These are phyloP conservation scores for Drechslera avenae DNA, from an alignment of 2,329 filamentous ascomycete species.

Conservation along the genomic window DNA sequence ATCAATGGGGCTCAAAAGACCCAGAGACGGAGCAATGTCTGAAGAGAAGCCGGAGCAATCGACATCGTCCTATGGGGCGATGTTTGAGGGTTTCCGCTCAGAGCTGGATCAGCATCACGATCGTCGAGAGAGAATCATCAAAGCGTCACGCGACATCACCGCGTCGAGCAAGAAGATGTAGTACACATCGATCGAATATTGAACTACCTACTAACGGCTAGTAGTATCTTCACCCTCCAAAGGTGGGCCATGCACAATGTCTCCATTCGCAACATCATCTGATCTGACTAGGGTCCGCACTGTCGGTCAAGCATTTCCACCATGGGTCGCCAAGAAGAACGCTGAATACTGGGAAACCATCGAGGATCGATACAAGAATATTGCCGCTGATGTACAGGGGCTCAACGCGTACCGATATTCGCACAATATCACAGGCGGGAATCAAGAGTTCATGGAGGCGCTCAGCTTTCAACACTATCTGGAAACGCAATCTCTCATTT, in stretches of 20 bases:
- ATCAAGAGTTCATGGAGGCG: constrained; percentile 95
- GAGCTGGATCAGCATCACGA: constrained; percentile 96
- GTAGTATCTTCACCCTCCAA: constrained; percentile 82
- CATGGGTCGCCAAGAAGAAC: constrained; percentile 72
- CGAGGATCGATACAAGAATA: constrained; percentile 66
- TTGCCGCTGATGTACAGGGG: constrained; percentile 75
- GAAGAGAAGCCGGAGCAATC: constrained; percentile 39
- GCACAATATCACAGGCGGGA: constrained; percentile 74
- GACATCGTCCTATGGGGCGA: constrained; percentile 59
- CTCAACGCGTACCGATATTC: constrained; percentile 85
- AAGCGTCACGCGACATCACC: constrained; percentile 89
- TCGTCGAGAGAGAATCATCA: constrained; percentile 85
- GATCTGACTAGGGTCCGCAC: constrained; percentile 63
- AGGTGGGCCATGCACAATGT: constrained; percentile 55
- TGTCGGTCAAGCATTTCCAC: constrained; percentile 65
- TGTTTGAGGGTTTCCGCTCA: constrained; percentile 85
- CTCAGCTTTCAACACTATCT: constrained; percentile 89
- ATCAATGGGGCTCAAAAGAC: constrained; percentile 39
- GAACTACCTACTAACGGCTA: constrained; percentile 18
- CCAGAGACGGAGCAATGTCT: constrained; percentile 45
- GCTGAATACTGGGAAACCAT: constrained; percentile 74
- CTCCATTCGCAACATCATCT: constrained; percentile 1
- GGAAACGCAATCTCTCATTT: constrained; percentile 73
- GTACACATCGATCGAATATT: constrained; percentile 29
- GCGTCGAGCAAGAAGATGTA: constrained; percentile 97